Evolutionary conservation across 1,284 basidiomycete genomes (phyloP), one percentile per base, ranked within the genome.

Genomic region (Naganishia liquefaciens): DNA sequence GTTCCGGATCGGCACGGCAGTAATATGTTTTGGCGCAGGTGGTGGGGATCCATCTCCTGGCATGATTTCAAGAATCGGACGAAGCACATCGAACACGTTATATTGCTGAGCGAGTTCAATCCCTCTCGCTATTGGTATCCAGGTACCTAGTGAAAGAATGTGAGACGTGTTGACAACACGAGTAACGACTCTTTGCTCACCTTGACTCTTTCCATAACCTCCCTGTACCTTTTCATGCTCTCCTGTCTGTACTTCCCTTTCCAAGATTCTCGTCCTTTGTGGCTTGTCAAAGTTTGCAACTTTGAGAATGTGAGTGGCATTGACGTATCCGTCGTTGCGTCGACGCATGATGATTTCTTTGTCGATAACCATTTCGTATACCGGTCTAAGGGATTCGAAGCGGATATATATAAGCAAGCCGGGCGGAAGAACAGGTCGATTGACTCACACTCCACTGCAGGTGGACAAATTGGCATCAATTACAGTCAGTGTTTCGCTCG

Each of bases 251-350:
- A 99, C 88, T 80, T 99, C 96, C 69, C 96, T 87, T 79, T 99
- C 96, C 54, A 99, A 84, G 15, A 99, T 94, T 66, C 96, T 87
- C 63, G 96, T 99, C 54, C 96, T 84, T 77, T 99, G 96, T 0
- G 96, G 96, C 78, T 99, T 99, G 81, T 99, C 96, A 72, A 99
- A 97, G 11, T 95, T 96, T 39, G 95, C 96, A 71, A 99, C 95
- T 79, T 99, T 99, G 76, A 99, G 86, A 68, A 99, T 97, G 80
- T 99, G 96, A 0, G 96, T 99, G 77, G 96, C 96, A 83, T 99
- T 99, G 66, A 97, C 83, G 91, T 96, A 99, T 54, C 89, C 90
- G 80, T 99, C 96, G 47, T 90, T 85, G 72, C 94, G 87, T 70
- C 96, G 85, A 61, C 95, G 87, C 96, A 99, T 99, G 70, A 99